Conservation (phyloP, 768 basidiomycete species). For the Termitomyces sp. region DNA sequence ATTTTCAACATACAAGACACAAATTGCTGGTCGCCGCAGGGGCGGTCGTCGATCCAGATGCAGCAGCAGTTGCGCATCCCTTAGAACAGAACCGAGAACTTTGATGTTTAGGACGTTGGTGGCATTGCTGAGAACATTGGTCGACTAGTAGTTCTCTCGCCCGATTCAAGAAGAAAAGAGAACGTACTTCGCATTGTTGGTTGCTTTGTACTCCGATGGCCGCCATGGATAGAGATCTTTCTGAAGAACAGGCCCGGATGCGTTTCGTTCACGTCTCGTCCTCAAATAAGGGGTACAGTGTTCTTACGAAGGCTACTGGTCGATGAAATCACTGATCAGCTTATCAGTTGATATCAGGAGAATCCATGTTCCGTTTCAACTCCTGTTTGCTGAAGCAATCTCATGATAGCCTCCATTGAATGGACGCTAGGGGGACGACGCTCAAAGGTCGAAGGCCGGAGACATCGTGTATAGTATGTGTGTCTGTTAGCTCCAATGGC, state of each 20-base stretch:
- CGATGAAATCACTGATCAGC: background rate
- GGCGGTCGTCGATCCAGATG: background rate
- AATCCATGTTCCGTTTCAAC: background rate
- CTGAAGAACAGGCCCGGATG: background rate
- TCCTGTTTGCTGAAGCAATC: background rate
- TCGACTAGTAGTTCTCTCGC: too few species aligned
- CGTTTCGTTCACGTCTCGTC: background rate
- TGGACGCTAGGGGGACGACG: background rate
- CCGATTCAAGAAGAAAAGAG: background rate
- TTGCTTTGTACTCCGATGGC: background rate
- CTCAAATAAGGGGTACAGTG: background rate
- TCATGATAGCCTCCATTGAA: background rate
- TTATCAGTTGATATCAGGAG: background rate
- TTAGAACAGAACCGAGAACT: background rate
- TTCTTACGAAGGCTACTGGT: background rate
- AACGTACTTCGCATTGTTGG: background rate
- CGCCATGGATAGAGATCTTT: background rate
- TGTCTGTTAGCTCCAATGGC: too few species aligned
- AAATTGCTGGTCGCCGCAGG: background rate
- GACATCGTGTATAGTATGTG: background rate
- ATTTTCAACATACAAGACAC: background rate
- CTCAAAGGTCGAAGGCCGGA: background rate
- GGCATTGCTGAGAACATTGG: constrained; percentile 36
- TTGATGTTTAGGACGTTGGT: constrained; percentile 29
- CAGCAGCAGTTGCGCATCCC: background rate